Conservation (phyloP, 2,329 filamentous ascomycete genomes). For the Triangularia verruculosa region DNA sequence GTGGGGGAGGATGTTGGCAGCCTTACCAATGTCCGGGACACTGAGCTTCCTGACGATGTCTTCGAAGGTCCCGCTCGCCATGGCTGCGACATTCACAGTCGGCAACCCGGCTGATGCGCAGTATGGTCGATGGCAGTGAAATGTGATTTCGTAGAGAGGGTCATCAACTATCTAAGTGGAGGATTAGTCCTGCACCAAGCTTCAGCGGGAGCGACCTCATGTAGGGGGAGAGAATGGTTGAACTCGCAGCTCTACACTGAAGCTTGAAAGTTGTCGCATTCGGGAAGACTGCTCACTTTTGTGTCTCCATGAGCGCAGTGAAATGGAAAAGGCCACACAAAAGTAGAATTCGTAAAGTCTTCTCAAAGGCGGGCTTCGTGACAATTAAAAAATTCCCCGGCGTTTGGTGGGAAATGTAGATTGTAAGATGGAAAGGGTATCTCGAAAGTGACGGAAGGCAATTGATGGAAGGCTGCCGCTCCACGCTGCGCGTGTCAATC, state of each 20-base stretch:
- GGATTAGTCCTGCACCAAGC: neutral
- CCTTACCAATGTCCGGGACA: constrained; percentile 53
- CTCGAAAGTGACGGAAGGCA: neutral
- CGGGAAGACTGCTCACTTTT: neutral
- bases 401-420: neutral
- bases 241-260: neutral
- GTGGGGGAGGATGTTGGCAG: constrained; percentile 12
- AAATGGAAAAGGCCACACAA: neutral
- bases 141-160: neutral
- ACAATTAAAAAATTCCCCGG: neutral
- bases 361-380: neutral
- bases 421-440: constrained; percentile 13
- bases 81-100: constrained; percentile 49
- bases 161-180: neutral
- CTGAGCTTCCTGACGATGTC: constrained; percentile 61
- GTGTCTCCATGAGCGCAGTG: neutral
- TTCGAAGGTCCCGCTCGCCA: constrained; percentile 60
- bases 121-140: neutral
- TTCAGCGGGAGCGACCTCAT: neutral
- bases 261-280: neutral
- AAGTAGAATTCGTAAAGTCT: neutral
- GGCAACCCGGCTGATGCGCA: constrained; percentile 18
- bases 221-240: neutral
- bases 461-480: constrained; percentile 18
- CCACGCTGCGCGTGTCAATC: constrained; percentile 19